These are phyloP conservation scores for Stromatinia cepivora DNA, from an alignment of 2,329 filamentous ascomycete species.

Conservation along the genomic window DNA sequence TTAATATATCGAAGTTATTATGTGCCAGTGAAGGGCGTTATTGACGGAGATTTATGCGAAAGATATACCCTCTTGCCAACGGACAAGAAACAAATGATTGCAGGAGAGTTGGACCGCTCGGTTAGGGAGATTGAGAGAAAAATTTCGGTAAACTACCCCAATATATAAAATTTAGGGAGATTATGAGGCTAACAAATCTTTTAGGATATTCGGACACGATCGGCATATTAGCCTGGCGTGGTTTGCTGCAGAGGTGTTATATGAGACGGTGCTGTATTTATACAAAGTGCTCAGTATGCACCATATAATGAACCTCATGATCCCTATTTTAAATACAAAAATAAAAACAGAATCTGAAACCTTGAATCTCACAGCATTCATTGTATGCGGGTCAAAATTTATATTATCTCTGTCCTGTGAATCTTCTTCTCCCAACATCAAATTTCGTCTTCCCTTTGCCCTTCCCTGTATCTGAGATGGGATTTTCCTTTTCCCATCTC, in stretches of 20 bases:
- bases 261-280: constrained; percentile 65
- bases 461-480: constrained; percentile 51
- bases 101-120: constrained; percentile 85
- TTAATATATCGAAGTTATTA: constrained; percentile 96
- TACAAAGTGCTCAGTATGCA: constrained; percentile 48
- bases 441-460: constrained; percentile 45
- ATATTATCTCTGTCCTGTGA: constrained; percentile 36
- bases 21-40: constrained; percentile 91
- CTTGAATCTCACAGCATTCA: neutral
- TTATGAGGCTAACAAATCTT: constrained; percentile 29
- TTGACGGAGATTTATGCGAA: constrained; percentile 96
- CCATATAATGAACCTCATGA: constrained; percentile 5
- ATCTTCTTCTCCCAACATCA: constrained; percentile 38
- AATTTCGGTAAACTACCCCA: constrained; percentile 62
- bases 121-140: constrained; percentile 94
- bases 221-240: constrained; percentile 48
- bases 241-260: constrained; percentile 37
- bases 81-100: constrained; percentile 94
- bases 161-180: neutral
- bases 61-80: constrained; percentile 79
- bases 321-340: neutral
- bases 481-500: constrained; percentile 71
- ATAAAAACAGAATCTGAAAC: constrained; percentile 1
- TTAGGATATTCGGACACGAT: constrained; percentile 58
- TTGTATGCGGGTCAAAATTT: neutral